Evolutionary conservation across 139 green algal genomes (phyloP).

Genomic region (Monoraphidium neglectum): DNA sequence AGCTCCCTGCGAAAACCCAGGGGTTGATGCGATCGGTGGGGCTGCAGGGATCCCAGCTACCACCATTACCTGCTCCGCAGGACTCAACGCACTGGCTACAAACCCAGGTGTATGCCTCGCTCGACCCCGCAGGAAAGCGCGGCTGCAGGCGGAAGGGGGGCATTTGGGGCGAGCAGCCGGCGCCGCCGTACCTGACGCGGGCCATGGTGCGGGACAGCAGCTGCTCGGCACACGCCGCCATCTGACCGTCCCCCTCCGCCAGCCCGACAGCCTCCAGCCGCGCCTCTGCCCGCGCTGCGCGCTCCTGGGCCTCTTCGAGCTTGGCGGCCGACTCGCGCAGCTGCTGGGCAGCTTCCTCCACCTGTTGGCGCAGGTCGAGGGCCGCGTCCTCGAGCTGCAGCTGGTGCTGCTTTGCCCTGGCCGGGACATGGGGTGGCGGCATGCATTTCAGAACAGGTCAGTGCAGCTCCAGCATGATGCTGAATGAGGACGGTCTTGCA

Average conservation of each 20-base stretch:
- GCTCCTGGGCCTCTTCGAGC: background rate
- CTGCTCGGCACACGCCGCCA: constrained; percentile 23
- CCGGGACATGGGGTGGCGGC: background rate
- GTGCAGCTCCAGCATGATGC: background rate
- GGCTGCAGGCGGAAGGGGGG: background rate
- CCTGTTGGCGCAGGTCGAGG: constrained; percentile 10
- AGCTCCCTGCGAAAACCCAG: too few relatives aligned
- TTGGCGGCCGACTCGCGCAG: background rate
- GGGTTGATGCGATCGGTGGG: background rate
- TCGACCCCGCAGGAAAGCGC: background rate
- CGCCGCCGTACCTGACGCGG: constrained; percentile 14
- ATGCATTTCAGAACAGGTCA: background rate
- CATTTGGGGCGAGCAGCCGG: background rate
- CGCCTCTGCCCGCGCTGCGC: constrained; percentile 7
- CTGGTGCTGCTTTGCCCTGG: constrained; percentile 17
- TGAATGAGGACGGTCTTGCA: background rate
- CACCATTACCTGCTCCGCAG: background rate
- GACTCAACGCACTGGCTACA: too few relatives aligned
- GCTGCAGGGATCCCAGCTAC: background rate
- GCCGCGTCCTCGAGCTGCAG: constrained; percentile 27
- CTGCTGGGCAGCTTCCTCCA: constrained; percentile 7
- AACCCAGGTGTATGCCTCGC: background rate
- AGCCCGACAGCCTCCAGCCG: constrained; percentile 17
- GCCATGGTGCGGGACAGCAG: constrained; percentile 29
- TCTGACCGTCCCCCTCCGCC: background rate